Base-by-base conservation (phyloP, 208 protist genomes). In the Wallacemonas sp. region DNA sequence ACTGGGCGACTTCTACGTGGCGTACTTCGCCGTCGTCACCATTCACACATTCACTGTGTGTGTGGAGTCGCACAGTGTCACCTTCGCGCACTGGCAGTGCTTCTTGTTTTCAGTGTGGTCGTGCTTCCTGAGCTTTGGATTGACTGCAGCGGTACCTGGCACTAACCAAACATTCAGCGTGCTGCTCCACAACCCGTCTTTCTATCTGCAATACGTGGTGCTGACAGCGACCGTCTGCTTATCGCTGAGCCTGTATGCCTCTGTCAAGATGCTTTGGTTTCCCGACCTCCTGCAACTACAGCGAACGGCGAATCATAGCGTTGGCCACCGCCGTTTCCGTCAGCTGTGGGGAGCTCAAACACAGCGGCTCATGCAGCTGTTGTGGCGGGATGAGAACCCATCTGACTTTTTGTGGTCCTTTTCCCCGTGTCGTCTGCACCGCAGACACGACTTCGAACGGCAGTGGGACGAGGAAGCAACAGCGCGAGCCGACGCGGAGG, bases 51-150 rank as follows among this genome's bases (percentile, higher is more conserved):
- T 85, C 41, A 94, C 85, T 10, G 78, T 97, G 26, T 66, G 83
- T 22, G 76, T 87, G n/a, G 90, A 95, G 69, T 90, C 89, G 15
- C 83, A 95, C 71, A 80, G 58, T 32, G 84, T 95, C 61, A 93
- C 73, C 8, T 71, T 87, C 46, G 59, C 79, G 26, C 81, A 92
- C 63, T 92, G 85, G 81, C 30, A 62, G 41, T 82, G 76, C 42
- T 82, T 88, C 26, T 36, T 81, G 46, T 86, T 82, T 55, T 88
- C 79, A 4, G 73, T 88, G 24, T 72, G 70, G 52, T 78, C 78
- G 26, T 86, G 79, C 68, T 92, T 92, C 57, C 46, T 85, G 29
- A 73, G 68, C 61, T 87, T 89, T 61, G 65, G 71, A 17, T 36
- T 83, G 4, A 74, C 65, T 53, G 72, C 73, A 5, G 45, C 63